A percentile compares a stretch with the other conserved stretches of the same genome.
phyloP scores from a whole-genome alignment of 305 asterid species.

The Fraxinus ornus region DNA sequence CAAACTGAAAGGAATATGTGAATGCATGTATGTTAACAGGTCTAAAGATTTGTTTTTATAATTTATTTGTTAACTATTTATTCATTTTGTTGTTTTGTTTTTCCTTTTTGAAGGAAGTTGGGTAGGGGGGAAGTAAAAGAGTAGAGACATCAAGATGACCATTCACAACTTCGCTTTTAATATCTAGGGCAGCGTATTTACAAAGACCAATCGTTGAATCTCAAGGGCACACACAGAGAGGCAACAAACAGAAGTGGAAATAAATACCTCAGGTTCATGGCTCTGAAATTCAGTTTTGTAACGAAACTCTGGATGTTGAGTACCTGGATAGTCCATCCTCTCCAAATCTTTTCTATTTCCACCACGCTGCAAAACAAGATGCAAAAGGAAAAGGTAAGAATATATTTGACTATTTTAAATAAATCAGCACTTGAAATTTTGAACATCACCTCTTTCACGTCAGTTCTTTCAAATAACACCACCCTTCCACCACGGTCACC shows the following conservation, averaged over 20 bases:
- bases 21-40: slow-evolving; percentile 23
- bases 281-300: slow-evolving; percentile 98
- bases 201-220: slow-evolving; percentile 11
- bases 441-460: slow-evolving; percentile 69
- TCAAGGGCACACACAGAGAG: slow-evolving; percentile 5
- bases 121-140: not conserved
- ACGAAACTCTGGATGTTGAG: slow-evolving; percentile 92
- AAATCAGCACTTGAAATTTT: slow-evolving; percentile 12
- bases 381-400: slow-evolving; percentile 20
- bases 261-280: slow-evolving; percentile 97
- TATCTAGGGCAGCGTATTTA: slow-evolving; percentile 8
- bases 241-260: slow-evolving; percentile 14
- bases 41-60: not conserved
- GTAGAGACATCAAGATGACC: slow-evolving; percentile 9
- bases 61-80: not conserved
- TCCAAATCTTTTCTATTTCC: slow-evolving; percentile 84
- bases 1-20: slow-evolving; percentile 54
- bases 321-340: slow-evolving; percentile 60
- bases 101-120: not conserved
- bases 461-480: slow-evolving; percentile 91
- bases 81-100: not conserved
- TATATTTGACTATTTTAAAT: slow-evolving; percentile 12
- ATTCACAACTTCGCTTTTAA: not conserved
- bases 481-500: slow-evolving; percentile 99
- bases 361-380: slow-evolving; percentile 51